phyloP scores from a whole-genome alignment of 352 stramenopile genomes.

The Globisporangium cylindrosporum region DNA sequence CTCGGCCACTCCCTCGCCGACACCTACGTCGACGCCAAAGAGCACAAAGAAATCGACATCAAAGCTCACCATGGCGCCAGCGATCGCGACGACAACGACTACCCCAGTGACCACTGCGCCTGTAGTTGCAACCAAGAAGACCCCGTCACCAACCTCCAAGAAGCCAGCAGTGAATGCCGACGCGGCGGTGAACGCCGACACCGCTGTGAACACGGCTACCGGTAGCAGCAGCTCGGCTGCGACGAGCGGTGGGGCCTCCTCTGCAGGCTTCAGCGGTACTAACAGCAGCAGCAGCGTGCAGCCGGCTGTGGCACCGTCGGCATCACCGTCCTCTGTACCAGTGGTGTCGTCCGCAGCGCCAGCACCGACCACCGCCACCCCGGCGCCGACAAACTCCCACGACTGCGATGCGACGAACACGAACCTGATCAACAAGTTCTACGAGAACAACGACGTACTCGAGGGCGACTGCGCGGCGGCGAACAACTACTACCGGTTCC shows the following conservation, averaged over 20 bases:
- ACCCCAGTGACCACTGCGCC: neutral
- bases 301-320: neutral
- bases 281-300: neutral
- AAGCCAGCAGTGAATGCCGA: neutral
- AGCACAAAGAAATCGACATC: neutral
- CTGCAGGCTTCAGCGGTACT: neutral
- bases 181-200: neutral
- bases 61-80: neutral
- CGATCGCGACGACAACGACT: neutral
- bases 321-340: neutral
- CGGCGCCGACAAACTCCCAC: neutral
- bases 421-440: slow-evolving; percentile 15
- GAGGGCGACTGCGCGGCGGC: slow-evolving; percentile 18
- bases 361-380: neutral
- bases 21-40: neutral
- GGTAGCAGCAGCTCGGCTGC: neutral
- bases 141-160: neutral
- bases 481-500: slow-evolving; percentile 23
- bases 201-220: neutral
- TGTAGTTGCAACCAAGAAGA: neutral
- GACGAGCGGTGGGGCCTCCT: neutral
- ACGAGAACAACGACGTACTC: slow-evolving; percentile 22
- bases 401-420: slow-evolving; percentile 12
- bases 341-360: neutral
- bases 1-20: neutral